Conservation (phyloP, 345 rosid species). For the Hibiscus tridactylites region DNA sequence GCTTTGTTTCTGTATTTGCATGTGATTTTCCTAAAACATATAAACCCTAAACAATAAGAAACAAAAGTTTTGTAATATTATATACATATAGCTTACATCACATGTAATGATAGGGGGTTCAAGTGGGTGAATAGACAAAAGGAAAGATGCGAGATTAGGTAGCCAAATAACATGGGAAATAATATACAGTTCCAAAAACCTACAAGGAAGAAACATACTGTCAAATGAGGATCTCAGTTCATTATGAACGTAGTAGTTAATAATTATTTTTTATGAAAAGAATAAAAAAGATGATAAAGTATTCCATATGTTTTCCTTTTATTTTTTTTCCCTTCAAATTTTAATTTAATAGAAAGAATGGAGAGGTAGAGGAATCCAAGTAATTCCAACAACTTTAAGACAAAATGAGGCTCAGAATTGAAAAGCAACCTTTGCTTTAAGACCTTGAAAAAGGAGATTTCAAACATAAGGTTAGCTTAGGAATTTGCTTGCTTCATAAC, state of each 20-base stretch:
- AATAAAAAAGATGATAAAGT: no score
- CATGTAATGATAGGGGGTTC: neutral
- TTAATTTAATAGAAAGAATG: neutral
- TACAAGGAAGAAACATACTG: slow-evolving; percentile 7
- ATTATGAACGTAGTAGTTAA: no score
- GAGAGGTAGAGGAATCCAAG: neutral
- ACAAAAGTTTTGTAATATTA: neutral
- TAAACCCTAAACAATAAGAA: neutral
- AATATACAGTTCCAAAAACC: neutral
- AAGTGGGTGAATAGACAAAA: neutral
- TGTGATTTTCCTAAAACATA: neutral
- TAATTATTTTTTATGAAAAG: no score
- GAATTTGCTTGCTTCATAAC: slow-evolving; percentile 37
- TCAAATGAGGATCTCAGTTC: slow-evolving; percentile 19
- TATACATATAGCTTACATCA: neutral
- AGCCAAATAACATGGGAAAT: slow-evolving; percentile 9
- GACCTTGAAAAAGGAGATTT: slow-evolving; percentile 53
- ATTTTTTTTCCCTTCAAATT: neutral
- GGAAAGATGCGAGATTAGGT: slow-evolving; percentile 14
- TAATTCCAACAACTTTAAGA: neutral
- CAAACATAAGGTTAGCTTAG: slow-evolving; percentile 36
- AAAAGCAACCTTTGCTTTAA: slow-evolving; percentile 28
- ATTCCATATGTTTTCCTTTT: no score
- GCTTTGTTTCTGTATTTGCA: no score
- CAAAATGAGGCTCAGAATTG: neutral